phyloP scores from a whole-genome alignment of 805 yeast genomes.

The Ogataea siamensis region DNA sequence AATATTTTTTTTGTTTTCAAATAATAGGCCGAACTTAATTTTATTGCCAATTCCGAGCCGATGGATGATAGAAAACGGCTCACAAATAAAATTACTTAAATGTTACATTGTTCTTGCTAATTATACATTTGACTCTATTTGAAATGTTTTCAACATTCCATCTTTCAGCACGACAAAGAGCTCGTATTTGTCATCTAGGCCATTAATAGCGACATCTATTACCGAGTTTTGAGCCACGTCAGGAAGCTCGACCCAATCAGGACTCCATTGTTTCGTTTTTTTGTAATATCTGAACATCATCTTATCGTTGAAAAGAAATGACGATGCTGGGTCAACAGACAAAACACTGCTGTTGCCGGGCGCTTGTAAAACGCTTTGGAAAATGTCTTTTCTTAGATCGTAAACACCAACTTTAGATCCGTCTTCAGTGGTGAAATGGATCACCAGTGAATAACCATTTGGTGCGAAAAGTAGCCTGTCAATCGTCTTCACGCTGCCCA shows the following conservation, averaged over 20 bases:
- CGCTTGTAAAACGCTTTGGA: conserved; percentile 9
- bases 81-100: too few relatives aligned
- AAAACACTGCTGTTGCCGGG: conserved; percentile 1
- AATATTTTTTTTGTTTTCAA: background rate
- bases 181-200: conserved; percentile 1
- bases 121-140: conserved; percentile 2
- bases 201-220: background rate
- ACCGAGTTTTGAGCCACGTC: background rate
- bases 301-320: conserved; percentile 16
- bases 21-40: too few relatives aligned
- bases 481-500: conserved; percentile 20
- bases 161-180: conserved; percentile 1
- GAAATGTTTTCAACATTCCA: background rate
- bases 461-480: conserved; percentile 48
- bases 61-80: conserved; percentile 2
- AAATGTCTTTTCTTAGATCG: conserved; percentile 25
- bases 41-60: background rate
- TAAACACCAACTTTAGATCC: conserved; percentile 19
- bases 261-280: conserved; percentile 24
- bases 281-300: conserved; percentile 21
- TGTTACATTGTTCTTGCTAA: background rate
- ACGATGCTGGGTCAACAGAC: conserved; percentile 21
- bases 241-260: conserved; percentile 2
- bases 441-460: conserved; percentile 61
- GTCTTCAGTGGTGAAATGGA: conserved; percentile 12